phyloP scores from a whole-genome alignment of 2,329 filamentous ascomycete species.

The Colletotrichum paranaense region DNA sequence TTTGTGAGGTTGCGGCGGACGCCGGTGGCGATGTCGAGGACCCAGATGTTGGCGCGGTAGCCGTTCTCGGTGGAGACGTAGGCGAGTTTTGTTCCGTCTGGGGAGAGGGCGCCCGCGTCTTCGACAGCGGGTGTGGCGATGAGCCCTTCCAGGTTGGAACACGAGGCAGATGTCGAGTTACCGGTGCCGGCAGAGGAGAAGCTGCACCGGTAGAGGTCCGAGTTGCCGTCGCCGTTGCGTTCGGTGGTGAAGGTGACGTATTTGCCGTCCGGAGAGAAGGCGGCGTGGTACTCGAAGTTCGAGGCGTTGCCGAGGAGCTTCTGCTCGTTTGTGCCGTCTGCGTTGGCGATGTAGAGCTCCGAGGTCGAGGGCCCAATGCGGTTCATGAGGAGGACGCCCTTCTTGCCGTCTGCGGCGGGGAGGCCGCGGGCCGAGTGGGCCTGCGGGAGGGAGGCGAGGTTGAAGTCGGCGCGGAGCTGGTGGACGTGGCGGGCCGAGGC shows the following conservation, averaged over 20 bases:
- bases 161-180: background rate
- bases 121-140: conserved; percentile 24
- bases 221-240: conserved; percentile 26
- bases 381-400: conserved; percentile 29
- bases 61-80: conserved; percentile 28
- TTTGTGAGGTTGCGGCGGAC: conserved; percentile 25
- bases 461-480: conserved; percentile 22
- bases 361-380: conserved; percentile 22
- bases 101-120: conserved; percentile 19
- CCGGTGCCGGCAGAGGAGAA: background rate
- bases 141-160: conserved; percentile 13
- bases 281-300: conserved; percentile 17
- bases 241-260: conserved; percentile 24
- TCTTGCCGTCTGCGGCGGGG: conserved; percentile 25
- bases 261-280: conserved; percentile 17
- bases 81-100: background rate
- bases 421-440: conserved; percentile 23
- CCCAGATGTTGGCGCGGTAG: conserved; percentile 22
- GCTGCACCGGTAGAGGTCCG: conserved; percentile 23
- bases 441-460: conserved; percentile 8
- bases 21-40: conserved; percentile 13
- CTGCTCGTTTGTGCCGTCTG: conserved; percentile 24
- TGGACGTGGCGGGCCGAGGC: conserved; percentile 16
- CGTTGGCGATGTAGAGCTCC: conserved; percentile 27
- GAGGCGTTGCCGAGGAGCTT: conserved; percentile 11